These are phyloP conservation scores for Candida sojae DNA, from an alignment of 1,139 yeast genomes.

Conservation along the genomic window DNA sequence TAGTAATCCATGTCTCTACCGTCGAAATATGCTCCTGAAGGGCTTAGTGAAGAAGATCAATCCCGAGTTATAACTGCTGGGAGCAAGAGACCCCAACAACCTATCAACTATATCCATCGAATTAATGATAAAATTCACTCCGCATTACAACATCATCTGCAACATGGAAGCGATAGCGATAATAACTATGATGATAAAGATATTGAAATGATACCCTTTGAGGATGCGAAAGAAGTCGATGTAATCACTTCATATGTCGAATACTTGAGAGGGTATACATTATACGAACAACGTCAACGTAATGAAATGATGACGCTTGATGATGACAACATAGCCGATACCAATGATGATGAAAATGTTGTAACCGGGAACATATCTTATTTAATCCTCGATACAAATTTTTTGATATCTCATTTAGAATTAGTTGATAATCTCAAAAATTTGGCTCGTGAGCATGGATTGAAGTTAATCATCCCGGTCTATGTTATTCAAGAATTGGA, in stretches of 20 bases:
- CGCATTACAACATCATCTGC: slow-evolving; percentile 18
- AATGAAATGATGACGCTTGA: slow-evolving; percentile 9
- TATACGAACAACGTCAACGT: background rate
- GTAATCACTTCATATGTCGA: slow-evolving; percentile 40
- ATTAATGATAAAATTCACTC: slow-evolving; percentile 37
- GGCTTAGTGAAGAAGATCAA: slow-evolving; percentile 34
- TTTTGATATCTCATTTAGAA: slow-evolving; percentile 63
- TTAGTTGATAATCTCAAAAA: slow-evolving; percentile 52
- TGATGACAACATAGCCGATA: too few relatives aligned
- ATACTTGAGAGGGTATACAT: slow-evolving; percentile 13
- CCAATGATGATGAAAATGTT: slow-evolving; percentile 14
- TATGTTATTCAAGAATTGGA: slow-evolving; percentile 77
- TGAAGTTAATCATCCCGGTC: slow-evolving; percentile 64
- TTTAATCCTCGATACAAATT: slow-evolving; percentile 77
- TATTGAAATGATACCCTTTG: slow-evolving; percentile 53
- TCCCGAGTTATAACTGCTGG: slow-evolving; percentile 37
- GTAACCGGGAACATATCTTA: slow-evolving; percentile 29
- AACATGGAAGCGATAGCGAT: slow-evolving; percentile 3
- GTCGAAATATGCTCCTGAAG: slow-evolving; percentile 47
- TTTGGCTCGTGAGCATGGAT: slow-evolving; percentile 41
- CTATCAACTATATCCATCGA: slow-evolving; percentile 28
- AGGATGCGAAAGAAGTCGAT: slow-evolving; percentile 46
- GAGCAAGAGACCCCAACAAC: slow-evolving; percentile 13
- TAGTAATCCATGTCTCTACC: slow-evolving; percentile 28
- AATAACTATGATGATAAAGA: slow-evolving; percentile 32